phyloP scores from a whole-genome alignment of 1,139 yeast species.

The Magnusiomyces starmeri region DNA sequence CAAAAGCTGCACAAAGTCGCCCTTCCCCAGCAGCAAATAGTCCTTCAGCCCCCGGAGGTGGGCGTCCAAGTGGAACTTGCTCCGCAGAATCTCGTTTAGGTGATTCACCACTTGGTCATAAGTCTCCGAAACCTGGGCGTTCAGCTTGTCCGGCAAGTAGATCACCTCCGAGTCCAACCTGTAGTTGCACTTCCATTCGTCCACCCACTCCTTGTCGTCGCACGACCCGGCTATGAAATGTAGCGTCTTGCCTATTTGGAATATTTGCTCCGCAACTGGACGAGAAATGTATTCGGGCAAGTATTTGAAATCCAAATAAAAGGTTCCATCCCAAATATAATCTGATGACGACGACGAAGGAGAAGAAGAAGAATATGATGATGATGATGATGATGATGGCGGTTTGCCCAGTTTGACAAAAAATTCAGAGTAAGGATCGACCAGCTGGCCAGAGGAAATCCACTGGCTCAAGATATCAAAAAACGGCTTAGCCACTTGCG shows the following conservation, averaged over 20 bases:
- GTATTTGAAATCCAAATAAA: constrained; percentile 32
- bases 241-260: constrained; percentile 73
- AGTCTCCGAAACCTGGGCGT: constrained; percentile 43
- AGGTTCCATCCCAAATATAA: constrained; percentile 30
- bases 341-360: not conserved
- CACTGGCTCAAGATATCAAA: constrained; percentile 55
- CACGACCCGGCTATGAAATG: constrained; percentile 62
- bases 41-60: constrained; percentile 59
- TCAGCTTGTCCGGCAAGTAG: constrained; percentile 29
- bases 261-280: constrained; percentile 47
- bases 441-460: constrained; percentile 62
- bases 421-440: constrained; percentile 54
- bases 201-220: constrained; percentile 53
- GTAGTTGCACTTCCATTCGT: constrained; percentile 28
- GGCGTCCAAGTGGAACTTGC: constrained; percentile 43
- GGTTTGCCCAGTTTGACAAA: constrained; percentile 41
- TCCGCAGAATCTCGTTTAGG: constrained; percentile 46
- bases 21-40: constrained; percentile 62
- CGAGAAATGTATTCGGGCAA: constrained; percentile 55
- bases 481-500: constrained; percentile 52
- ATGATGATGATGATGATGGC: constrained; percentile 8
- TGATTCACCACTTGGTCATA: constrained; percentile 52
- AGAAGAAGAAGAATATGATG: not conserved
- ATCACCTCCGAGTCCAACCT: constrained; percentile 11
- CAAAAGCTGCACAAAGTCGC: constrained; percentile 68